Conservation (phyloP, 495 filamentous ascomycete genomes). For the Rusavskia elegans region DNA sequence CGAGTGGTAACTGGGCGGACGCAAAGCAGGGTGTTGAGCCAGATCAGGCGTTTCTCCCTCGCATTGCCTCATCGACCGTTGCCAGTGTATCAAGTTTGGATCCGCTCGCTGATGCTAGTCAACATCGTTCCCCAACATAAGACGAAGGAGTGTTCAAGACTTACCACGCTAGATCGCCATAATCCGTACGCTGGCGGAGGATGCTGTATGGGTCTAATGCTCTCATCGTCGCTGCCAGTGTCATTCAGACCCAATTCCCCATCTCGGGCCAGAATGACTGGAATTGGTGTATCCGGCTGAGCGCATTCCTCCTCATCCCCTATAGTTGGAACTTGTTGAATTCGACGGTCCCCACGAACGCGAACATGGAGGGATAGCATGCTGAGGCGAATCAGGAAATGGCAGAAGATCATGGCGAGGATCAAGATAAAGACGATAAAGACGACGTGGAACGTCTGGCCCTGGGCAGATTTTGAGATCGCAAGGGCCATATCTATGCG, state of each 20-base stretch:
- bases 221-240: neutral
- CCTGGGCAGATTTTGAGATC: conserved; percentile 34
- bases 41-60: neutral
- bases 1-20: conserved; percentile 1
- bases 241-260: conserved; percentile 34
- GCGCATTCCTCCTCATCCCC: conserved; percentile 38
- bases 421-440: conserved; percentile 60
- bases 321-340: conserved; percentile 18
- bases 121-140: neutral
- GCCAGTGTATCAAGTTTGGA: conserved; percentile 68
- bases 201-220: conserved; percentile 10
- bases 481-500: conserved; percentile 50
- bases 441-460: conserved; percentile 53
- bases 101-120: conserved; percentile 43
- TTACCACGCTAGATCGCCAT: conserved; percentile 70
- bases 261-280: conserved; percentile 42
- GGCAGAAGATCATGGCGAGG: conserved; percentile 62
- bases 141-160: neutral
- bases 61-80: conserved; percentile 19
- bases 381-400: conserved; percentile 57
- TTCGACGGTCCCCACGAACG: conserved; percentile 13
- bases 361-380: conserved; percentile 36
- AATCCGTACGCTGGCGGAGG: conserved; percentile 80
- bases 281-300: conserved; percentile 44
- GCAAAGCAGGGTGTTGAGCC: neutral